phyloP scores from a whole-genome alignment of 2,329 filamentous ascomycete genomes.

The Fonsecaea pedrosoi region DNA sequence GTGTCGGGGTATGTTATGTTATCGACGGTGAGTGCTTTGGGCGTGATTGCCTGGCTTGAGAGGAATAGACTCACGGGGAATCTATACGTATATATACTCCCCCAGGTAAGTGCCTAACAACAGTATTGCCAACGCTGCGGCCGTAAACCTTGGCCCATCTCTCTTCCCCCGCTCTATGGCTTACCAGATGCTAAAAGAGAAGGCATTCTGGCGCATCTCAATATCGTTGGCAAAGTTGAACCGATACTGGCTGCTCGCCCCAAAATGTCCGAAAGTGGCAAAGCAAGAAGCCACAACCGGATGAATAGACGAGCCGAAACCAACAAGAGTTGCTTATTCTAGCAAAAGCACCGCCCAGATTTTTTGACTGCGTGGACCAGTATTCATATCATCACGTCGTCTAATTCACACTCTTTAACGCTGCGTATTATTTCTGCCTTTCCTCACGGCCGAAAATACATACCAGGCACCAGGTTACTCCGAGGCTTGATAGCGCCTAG shows the following conservation, averaged over 20 bases:
- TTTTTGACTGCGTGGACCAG: not conserved
- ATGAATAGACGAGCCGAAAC: slow-evolving; percentile 11
- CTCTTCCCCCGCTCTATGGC: not conserved
- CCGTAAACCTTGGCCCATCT: not conserved
- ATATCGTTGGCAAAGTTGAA: not conserved
- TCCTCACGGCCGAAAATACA: not conserved
- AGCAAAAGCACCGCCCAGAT: not conserved
- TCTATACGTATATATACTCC: not conserved
- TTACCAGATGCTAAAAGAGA: not conserved
- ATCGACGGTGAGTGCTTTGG: not conserved
- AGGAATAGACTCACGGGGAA: not conserved
- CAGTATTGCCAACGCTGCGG: not conserved
- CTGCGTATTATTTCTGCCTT: not conserved
- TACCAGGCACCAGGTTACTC: not conserved
- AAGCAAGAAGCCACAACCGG: not conserved
- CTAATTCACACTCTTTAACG: not conserved
- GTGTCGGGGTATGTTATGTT: not conserved
- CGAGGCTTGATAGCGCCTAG: not conserved
- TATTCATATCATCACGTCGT: not conserved
- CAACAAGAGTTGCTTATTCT: not conserved
- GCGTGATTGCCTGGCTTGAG: not conserved
- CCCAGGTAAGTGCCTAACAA: not conserved
- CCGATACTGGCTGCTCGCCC: not conserved
- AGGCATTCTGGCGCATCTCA: not conserved
- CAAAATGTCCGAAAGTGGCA: slow-evolving; percentile 1